Conservation (phyloP, 2,329 filamentous ascomycete species). For the Cyphellophora europaea region DNA sequence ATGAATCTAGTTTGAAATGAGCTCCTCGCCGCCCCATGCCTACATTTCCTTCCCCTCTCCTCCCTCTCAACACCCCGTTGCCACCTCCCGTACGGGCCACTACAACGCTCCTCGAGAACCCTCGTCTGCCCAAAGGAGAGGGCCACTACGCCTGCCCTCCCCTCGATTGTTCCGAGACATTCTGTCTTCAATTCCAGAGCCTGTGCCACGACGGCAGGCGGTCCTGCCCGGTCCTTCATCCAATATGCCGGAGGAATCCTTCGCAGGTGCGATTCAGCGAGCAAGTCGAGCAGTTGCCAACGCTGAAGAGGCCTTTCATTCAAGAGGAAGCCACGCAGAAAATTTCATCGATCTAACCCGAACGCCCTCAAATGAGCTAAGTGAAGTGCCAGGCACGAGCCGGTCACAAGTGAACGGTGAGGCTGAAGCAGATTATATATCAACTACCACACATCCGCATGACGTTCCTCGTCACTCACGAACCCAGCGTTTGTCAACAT, state of each 20-base stretch:
- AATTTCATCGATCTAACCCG: too few relatives aligned
- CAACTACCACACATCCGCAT: slow-evolving; percentile 16
- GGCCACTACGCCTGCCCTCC: slow-evolving; percentile 9
- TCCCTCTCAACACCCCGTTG: not conserved
- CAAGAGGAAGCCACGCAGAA: too few relatives aligned
- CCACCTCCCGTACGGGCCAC: not conserved
- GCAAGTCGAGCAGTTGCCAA: slow-evolving; percentile 15
- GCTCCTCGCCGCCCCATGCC: not conserved
- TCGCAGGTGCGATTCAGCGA: slow-evolving; percentile 8
- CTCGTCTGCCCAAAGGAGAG: not conserved
- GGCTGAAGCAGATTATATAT: slow-evolving; percentile 12
- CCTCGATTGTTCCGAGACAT: slow-evolving; percentile 15
- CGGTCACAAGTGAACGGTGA: not conserved
- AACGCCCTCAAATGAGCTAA: slow-evolving; percentile 5
- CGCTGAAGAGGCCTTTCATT: slow-evolving; percentile 17
- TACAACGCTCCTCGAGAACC: not conserved
- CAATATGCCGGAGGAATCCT: slow-evolving; percentile 8
- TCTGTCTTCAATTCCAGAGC: slow-evolving; percentile 9
- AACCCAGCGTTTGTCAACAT: slow-evolving; percentile 6
- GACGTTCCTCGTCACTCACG: slow-evolving; percentile 7
- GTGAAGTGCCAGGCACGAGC: too few relatives aligned
- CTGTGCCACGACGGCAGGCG: slow-evolving; percentile 8
- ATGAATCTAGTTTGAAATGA: not conserved
- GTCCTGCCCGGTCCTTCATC: slow-evolving; percentile 9
- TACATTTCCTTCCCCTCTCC: not conserved